These are phyloP conservation scores for Irpex rosettiformis DNA, from an alignment of 1,284 basidiomycete species.

Conservation along the genomic window DNA sequence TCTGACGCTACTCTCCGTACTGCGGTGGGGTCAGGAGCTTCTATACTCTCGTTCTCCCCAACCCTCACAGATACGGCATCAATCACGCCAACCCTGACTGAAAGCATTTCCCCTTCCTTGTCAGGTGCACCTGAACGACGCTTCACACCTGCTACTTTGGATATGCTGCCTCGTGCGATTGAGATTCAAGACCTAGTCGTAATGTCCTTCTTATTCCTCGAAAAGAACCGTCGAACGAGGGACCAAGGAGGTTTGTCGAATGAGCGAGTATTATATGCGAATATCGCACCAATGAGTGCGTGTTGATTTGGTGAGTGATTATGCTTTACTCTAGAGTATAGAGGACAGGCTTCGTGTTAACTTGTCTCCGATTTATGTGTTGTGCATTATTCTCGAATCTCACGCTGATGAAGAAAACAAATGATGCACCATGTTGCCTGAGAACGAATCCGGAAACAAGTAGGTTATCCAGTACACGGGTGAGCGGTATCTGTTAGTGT, in stretches of 20 bases:
- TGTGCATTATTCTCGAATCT: background rate
- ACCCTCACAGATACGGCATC: conserved; percentile 17
- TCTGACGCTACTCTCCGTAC: background rate
- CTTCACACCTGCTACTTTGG: conserved; percentile 28
- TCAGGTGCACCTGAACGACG: background rate
- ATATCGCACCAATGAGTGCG: background rate
- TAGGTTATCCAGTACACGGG: background rate
- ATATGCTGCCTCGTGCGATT: conserved; percentile 30
- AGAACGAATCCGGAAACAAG: background rate
- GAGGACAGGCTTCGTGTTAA: no score
- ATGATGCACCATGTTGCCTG: background rate
- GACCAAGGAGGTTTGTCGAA: background rate
- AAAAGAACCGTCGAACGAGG: conserved; percentile 21
- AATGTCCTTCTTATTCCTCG: conserved; percentile 37
- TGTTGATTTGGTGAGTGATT: background rate
- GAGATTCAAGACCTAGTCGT: conserved; percentile 36
- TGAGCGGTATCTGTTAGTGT: no score
- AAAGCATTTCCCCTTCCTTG: background rate
- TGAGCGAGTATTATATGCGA: background rate
- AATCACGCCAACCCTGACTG: conserved; percentile 14
- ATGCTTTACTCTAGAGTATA: no score
- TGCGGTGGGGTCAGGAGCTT: background rate
- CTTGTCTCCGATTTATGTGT: no score
- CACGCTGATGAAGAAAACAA: background rate
- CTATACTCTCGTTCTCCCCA: conserved; percentile 10